Evolutionary conservation across 163 green algal species (phyloP), one percentile per base, ranked within the genome.

Genomic region (Chlorella variabilis): DNA sequence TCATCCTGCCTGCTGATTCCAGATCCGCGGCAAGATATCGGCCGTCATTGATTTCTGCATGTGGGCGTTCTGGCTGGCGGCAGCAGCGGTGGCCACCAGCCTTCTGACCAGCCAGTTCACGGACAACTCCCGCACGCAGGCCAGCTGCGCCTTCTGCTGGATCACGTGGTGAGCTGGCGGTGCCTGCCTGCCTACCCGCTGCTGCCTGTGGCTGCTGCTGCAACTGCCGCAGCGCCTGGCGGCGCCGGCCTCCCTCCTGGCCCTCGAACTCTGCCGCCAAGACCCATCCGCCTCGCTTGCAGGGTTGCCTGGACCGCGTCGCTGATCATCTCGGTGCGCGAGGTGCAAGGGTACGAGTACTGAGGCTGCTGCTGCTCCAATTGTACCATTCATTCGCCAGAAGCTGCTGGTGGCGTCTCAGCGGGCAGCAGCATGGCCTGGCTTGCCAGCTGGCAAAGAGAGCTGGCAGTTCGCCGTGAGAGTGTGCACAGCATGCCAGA

Each of bases 91-190:
- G 54, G 39, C 73, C 54, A 80, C 73, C 73, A 36, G 27, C 73
- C 42, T 80, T 4, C 54, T 80, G 2, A 78, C 71, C 0, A 39
- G 31, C 36, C 23, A 56, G 25, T 34, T 33, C 73, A 45, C 18
- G 27, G 36, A 56, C 73, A 69, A 54, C 73, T 23, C 34, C 17
- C 73, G 73, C 73, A 70, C 38, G 15, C 36, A n/a, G 20, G 36
- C 54, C 56, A 56, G 33, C 48, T 70, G 54, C 56, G 73, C 73
- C 25, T 80, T 80, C 38, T 58, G 36, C 73, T 80, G 73, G 73
- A 59, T 80, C 17, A 80, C 73, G 0, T 80, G 59, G 73, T 80
- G 25, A 38, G 51, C 27, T 6, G 8, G 5, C 20, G 6, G 59
- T 39, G 59, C 9, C 20, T n/a, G 54, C 15, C 54, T 62, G 15